Evolutionary conservation across 176 grass and related monocot genomes (phyloP), one percentile per base, ranked within the genome.

Genomic region (Alopecurus myosuroides): DNA sequence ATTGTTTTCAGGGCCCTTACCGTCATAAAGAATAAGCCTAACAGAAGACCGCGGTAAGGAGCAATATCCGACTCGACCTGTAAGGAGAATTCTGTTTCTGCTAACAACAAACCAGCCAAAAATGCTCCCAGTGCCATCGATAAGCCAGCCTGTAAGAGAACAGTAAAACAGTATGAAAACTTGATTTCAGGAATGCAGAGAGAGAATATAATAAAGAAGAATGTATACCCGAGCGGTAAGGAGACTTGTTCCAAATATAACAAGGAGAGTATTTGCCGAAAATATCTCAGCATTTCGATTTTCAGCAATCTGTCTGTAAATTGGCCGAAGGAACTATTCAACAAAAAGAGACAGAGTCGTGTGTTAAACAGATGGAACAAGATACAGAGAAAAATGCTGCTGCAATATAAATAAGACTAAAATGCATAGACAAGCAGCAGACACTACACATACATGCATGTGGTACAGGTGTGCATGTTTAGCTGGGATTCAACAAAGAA

Each of bases 61-160:
- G 97, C 97, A 81, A 99, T 99, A 88, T 99, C 97, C 48, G 97
- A 99, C 66, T 99, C 97, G 37, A 99, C 97, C 85, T 99, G 97
- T 55, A 99, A 92, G 77, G 97, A 99, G 89, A 99, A 99, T 82
- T 99, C 97, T 4, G 97, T 99, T 88, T 99, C 97, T 71, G 97
- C 93, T 92, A 99, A 86, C 76, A 99, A 84, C 49, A 99, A 90
- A 79, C 97, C 97, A 85, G 93, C 97, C 91, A 99, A 94, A 92
- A 99, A 99, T 36, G 97, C 97, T 85, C 97, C 97, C 49, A 99
- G 88, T 29, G 97, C 97, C 97, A 99, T 99, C 8, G 97, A 99
- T 76, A 99, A 80, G 22, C 97, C 97, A 93, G 97, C 93, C 97
- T 99, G 85, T 84, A 13, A 77, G 61, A 75, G 35, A 78, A 85